A percentile compares a stretch with the other conserved stretches of the same genome.
Conservation (phyloP, 192 early-diverging fungal genomes). For the Chytriomyces confervae region DNA sequence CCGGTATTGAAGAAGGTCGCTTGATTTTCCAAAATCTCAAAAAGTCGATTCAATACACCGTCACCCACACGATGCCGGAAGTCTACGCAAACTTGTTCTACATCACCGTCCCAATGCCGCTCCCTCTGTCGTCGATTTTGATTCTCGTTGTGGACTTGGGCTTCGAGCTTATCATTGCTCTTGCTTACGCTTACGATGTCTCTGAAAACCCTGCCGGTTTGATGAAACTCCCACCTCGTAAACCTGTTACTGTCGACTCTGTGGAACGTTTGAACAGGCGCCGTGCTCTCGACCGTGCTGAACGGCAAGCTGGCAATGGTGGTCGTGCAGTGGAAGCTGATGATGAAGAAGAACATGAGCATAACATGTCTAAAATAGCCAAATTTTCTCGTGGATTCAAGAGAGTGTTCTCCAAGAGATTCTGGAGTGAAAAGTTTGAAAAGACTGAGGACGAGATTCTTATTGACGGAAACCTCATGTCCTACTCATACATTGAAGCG, state of each 20-base stretch:
- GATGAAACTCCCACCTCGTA: constrained; percentile 88
- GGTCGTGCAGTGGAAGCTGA: constrained; percentile 14
- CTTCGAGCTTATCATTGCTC: constrained; percentile 86
- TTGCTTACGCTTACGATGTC: constrained; percentile 92
- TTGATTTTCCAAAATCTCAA: constrained; percentile 95
- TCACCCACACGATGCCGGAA: constrained; percentile 90
- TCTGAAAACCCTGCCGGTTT: constrained; percentile 66
- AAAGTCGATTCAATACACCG: constrained; percentile 89
- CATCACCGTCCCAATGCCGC: constrained; percentile 86
- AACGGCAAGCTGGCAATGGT: background rate
- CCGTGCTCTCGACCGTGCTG: constrained; percentile 17
- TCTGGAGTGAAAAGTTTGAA: constrained; percentile 49
- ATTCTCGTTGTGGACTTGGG: constrained; percentile 93
- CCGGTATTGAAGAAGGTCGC: constrained; percentile 92
- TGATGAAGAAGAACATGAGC: constrained; percentile 31
- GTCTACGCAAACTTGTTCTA: constrained; percentile 87
- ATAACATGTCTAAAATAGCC: constrained; percentile 33
- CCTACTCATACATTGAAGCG: constrained; percentile 86
- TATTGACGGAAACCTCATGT: constrained; percentile 87
- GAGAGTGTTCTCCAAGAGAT: constrained; percentile 38
- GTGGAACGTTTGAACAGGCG: constrained; percentile 32
- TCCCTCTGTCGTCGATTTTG: constrained; percentile 81
- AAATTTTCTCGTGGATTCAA: constrained; percentile 38
- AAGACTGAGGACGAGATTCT: constrained; percentile 73
- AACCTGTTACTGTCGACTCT: constrained; percentile 72